Conservation (phyloP, 176 grass and related monocot species). For the Thalia dealbata region DNA sequence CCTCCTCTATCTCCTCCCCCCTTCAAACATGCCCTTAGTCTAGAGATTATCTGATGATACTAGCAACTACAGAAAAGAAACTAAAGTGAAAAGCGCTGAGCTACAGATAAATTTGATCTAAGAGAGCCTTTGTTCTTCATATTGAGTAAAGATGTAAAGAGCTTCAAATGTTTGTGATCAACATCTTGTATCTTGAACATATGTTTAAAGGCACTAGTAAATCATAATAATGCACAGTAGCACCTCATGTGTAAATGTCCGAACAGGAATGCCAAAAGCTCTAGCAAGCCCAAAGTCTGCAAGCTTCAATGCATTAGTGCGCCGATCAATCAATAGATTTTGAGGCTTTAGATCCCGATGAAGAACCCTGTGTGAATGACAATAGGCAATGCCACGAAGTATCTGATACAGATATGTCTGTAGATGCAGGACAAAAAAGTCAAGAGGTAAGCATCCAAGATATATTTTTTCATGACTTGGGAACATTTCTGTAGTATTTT, state of each 20-base stretch:
- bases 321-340: slow-evolving; percentile 80
- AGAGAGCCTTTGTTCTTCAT: background rate
- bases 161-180: too few species aligned
- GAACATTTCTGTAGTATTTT: background rate
- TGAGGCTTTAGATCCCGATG: slow-evolving; percentile 92
- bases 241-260: slow-evolving; percentile 89
- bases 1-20: too few species aligned
- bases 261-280: slow-evolving; percentile 70
- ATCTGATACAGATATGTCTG: slow-evolving; percentile 85
- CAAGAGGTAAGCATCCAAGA: background rate
- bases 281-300: slow-evolving; percentile 95
- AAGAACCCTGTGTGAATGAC: slow-evolving; percentile 85
- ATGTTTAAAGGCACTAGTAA: background rate
- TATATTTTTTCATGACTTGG: background rate
- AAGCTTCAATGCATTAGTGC: slow-evolving; percentile 70
- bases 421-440: background rate
- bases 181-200: background rate
- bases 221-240: background rate
- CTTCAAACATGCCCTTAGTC: background rate
- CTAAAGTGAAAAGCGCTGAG: background rate
- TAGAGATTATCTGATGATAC: background rate
- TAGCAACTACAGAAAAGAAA: background rate
- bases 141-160: too few species aligned
- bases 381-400: slow-evolving; percentile 73
- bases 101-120: background rate